A percentile compares a stretch with the other conserved stretches of the same genome.
phyloP scores from a whole-genome alignment of 306 rosid species.

The Cucumis cinereus region DNA sequence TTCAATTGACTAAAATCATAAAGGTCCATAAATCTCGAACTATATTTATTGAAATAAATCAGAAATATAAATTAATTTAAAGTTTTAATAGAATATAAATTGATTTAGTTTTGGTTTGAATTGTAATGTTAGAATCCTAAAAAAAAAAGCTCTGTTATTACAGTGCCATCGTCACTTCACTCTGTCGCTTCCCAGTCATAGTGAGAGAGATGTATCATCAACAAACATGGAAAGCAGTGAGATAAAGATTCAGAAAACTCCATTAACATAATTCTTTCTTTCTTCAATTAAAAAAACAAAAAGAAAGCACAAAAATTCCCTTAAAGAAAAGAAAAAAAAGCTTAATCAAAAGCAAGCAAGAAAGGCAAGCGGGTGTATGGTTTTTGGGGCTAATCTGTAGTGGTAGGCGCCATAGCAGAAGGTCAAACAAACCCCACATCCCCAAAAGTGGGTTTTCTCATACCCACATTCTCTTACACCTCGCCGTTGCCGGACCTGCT shows the following conservation, averaged over 20 bases:
- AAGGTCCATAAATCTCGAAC: too few species aligned
- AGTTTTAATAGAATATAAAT: too few species aligned
- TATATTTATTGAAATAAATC: too few species aligned
- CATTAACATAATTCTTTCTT: neutral
- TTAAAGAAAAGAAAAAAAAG: neutral
- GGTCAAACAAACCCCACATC: constrained; percentile 10
- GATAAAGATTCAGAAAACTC: neutral
- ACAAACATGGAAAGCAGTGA: neutral
- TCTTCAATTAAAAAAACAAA: neutral
- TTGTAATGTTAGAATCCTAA: neutral
- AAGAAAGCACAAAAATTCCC: neutral
- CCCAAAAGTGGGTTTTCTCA: neutral
- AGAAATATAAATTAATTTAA: too few species aligned
- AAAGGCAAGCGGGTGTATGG: neutral
- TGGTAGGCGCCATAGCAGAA: neutral
- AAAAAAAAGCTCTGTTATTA: neutral
- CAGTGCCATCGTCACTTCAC: neutral
- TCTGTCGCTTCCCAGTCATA: neutral
- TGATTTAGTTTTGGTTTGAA: neutral
- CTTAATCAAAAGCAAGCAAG: neutral
- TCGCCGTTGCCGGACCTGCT: neutral
- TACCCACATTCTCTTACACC: neutral
- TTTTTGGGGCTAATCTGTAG: neutral
- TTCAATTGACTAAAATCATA: too few species aligned
- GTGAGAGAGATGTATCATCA: neutral